phyloP scores from a whole-genome alignment of 2,329 filamentous ascomycete species.

The Trichoderma koningiopsis region DNA sequence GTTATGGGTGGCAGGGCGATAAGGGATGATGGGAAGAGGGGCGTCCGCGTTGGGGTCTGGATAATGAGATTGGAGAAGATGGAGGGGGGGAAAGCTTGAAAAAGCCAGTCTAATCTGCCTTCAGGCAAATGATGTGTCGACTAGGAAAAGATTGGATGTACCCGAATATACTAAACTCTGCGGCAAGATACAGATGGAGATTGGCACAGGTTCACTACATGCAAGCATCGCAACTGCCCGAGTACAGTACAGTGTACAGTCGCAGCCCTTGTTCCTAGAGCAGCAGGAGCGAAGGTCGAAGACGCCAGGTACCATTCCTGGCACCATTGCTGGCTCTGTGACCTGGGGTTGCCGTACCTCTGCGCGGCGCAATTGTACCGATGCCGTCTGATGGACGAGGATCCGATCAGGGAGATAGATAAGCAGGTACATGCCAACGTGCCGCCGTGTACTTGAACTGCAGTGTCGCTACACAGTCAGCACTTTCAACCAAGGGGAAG shows the following conservation, averaged over 20 bases:
- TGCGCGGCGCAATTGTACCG: constrained; percentile 1
- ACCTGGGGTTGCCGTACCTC: constrained; percentile 3
- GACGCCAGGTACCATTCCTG: not conserved
- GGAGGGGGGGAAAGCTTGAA: constrained; percentile 12
- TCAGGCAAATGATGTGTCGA: not conserved
- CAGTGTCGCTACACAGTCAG: not conserved
- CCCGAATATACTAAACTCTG: not conserved
- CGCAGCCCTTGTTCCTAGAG: not conserved
- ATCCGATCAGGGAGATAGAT: not conserved
- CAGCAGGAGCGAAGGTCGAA: constrained; percentile 23
- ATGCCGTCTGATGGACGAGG: not conserved
- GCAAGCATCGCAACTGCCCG: not conserved
- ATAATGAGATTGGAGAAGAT: not conserved
- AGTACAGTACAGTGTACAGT: not conserved
- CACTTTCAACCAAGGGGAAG: not conserved
- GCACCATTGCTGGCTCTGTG: not conserved
- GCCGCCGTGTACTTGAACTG: not conserved
- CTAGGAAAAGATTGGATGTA: not conserved
- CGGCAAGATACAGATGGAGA: not conserved
- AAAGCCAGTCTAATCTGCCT: not conserved
- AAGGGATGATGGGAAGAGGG: constrained; percentile 14
- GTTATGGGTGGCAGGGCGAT: constrained; percentile 17
- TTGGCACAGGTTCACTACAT: not conserved
- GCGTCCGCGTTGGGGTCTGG: not conserved
- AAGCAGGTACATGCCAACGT: not conserved